phyloP scores from a whole-genome alignment of 805 yeast species.

The Wickerhamiella brachini region DNA sequence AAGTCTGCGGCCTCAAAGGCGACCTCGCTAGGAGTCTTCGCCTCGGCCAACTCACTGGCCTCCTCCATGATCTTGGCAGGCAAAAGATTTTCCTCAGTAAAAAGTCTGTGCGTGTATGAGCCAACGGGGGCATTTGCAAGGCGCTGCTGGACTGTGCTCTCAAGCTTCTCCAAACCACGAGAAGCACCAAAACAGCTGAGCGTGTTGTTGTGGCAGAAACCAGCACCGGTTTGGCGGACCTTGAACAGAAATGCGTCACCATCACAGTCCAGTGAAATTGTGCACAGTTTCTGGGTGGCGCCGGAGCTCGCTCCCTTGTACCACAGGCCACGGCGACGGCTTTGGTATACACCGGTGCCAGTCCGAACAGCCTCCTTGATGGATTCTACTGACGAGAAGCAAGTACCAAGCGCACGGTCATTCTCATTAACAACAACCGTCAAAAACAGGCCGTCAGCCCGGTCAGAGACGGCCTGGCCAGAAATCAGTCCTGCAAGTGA shows the following conservation, averaged over 20 bases:
- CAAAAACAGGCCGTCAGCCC: constrained; percentile 73
- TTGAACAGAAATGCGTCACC: constrained; percentile 78
- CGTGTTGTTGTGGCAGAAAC: constrained; percentile 83
- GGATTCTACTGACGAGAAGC: constrained; percentile 76
- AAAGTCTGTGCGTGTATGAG: constrained; percentile 85
- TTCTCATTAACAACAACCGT: constrained; percentile 63
- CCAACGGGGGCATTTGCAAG: constrained; percentile 66
- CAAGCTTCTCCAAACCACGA: constrained; percentile 54
- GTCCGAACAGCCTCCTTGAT: constrained; percentile 69
- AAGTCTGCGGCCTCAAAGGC: constrained; percentile 98
- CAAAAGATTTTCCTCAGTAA: constrained; percentile 60
- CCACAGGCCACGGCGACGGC: constrained; percentile 86
- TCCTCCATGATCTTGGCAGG: constrained; percentile 84
- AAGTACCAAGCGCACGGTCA: constrained; percentile 73
- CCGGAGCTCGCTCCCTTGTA: constrained; percentile 95
- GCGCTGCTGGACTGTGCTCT: constrained; percentile 51
- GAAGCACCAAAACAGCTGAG: constrained; percentile 70
- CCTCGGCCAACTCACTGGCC: constrained; percentile 89
- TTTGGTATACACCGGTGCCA: constrained; percentile 82
- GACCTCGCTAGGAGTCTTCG: constrained; percentile 49
- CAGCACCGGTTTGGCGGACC: constrained; percentile 74
- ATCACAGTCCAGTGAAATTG: constrained; percentile 75
- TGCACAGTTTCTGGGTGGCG: constrained; percentile 66
- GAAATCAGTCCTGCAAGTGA: constrained; percentile 11
- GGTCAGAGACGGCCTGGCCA: constrained; percentile 32